Evolutionary conservation across 805 yeast genomes (phyloP).

Genomic region (Pichia manshurica): DNA sequence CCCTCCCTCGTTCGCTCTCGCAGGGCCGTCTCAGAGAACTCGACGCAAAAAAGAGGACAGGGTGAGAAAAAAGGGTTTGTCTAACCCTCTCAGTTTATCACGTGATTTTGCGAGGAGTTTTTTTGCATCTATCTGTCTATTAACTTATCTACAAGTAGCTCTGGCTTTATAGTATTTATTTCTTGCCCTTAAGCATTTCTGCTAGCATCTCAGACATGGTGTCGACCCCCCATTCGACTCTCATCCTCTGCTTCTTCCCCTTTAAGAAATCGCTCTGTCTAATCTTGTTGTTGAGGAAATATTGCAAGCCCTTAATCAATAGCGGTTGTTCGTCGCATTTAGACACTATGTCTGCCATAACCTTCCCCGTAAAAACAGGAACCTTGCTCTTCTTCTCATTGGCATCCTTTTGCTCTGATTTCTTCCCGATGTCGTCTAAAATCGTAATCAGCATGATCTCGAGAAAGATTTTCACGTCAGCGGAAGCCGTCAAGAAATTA

Average conservation of each 20-base stretch:
- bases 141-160: too few relatives aligned
- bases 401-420: slow-evolving; percentile 44
- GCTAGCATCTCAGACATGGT: slow-evolving; percentile 49
- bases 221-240: slow-evolving; percentile 65
- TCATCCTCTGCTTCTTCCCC: slow-evolving; percentile 48
- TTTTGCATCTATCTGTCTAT: too few relatives aligned
- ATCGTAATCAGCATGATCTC: slow-evolving; percentile 70
- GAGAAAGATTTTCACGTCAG: slow-evolving; percentile 60
- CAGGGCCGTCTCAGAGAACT: neutral
- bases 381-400: slow-evolving; percentile 33
- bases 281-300: slow-evolving; percentile 47
- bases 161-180: slow-evolving; percentile 9
- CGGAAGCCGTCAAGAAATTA: slow-evolving; percentile 60
- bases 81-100: neutral
- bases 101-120: too few relatives aligned
- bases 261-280: slow-evolving; percentile 41
- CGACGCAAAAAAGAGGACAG: neutral
- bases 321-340: slow-evolving; percentile 55
- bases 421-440: slow-evolving; percentile 58
- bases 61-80: neutral
- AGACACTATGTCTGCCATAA: slow-evolving; percentile 32
- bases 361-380: slow-evolving; percentile 30
- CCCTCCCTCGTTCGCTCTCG: neutral
- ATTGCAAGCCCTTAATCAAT: slow-evolving; percentile 61
- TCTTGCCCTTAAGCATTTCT: slow-evolving; percentile 24